Evolutionary conservation across 139 green algal genomes (phyloP).

Genomic region (Closterium sp.): DNA sequence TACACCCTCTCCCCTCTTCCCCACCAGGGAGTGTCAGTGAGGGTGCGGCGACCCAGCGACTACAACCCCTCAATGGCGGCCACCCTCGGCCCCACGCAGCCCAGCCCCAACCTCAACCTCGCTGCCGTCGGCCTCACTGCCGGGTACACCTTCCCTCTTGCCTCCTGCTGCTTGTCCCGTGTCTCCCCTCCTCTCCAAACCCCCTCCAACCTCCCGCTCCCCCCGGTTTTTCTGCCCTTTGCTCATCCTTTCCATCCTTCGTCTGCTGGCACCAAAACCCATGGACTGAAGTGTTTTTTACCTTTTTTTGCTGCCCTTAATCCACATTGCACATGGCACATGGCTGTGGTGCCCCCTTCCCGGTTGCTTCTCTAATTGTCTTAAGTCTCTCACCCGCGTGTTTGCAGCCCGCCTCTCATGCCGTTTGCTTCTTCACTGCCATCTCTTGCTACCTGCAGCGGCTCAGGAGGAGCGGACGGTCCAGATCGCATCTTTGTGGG

Average conservation of each 20-base stretch:
- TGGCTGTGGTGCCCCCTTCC: no score
- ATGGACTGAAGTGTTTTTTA: no score
- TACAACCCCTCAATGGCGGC: conserved; percentile 89
- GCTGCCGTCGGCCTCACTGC: conserved; percentile 81
- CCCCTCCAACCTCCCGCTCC: background rate
- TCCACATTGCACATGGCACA: no score
- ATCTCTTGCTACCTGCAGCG: background rate
- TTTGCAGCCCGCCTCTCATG: no score
- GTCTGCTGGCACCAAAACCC: no score
- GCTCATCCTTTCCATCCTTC: no score
- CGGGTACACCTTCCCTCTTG: background rate
- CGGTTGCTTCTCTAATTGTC: background rate
- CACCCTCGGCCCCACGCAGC: conserved; percentile 74
- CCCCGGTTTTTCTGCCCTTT: background rate
- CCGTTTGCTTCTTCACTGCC: background rate
- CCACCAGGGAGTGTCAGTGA: conserved; percentile 79
- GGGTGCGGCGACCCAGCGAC: conserved; percentile 93
- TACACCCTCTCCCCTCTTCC: background rate
- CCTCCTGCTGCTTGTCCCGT: no score
- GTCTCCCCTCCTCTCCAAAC: background rate
- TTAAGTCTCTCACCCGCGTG: background rate
- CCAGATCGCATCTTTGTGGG: conserved; percentile 90
- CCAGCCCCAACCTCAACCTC: conserved; percentile 90
- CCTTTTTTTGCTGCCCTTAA: no score
- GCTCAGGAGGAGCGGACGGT: conserved; percentile 23